Evolutionary conservation across 345 rosid species (phyloP), one percentile per base, ranked within the genome.

Genomic region (Gynandropsis gynandra): DNA sequence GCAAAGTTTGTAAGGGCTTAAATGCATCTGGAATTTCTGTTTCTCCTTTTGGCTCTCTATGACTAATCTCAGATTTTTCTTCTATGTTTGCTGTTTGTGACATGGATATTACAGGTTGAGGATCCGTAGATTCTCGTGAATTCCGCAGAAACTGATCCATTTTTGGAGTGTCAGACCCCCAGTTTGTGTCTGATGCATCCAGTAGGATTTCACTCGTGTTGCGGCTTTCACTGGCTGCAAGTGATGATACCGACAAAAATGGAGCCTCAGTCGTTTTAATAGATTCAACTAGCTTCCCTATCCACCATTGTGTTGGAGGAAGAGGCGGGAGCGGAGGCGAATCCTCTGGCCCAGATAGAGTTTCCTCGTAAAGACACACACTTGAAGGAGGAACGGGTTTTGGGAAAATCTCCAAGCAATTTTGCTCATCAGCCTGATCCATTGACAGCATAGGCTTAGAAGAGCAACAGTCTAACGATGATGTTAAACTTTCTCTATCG

Each of bases 271-370:
- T 27, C 47, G 16, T 17, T 54, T 31, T 42, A 9, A 17, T 39
- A 11, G 16, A 38, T n/a, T 54, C 60, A 62, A 31, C 48, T 6
- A 19, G 67, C 70, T 69, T 82, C 47, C 87, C 83, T 35, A 72
- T 43, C 66, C 77, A 80, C 97, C 95, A 85, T 31, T 85, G 83
- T 73, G 85, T 71, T n/a, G 95, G 92, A 68, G 95, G 92, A 52
- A 82, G 71, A 62, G 97, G 92, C 4, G 88, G 88, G 73, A 88
- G 54, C 16, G 90, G 90, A 39, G 92, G 97, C 53, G 62, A 59
- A 54, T 75, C 81, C 42, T 73, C 79, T 8, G 44, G 35, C 56
- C 50, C 58, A 38, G 29, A 64, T 32, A 63, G 50, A 49, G 73
- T 59, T 65, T 64, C 54, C 58, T 52, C 75, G 48, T 75, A 67